Conservation (phyloP, 1,139 yeast genomes). For the Nakaseomyces bracarensis region DNA sequence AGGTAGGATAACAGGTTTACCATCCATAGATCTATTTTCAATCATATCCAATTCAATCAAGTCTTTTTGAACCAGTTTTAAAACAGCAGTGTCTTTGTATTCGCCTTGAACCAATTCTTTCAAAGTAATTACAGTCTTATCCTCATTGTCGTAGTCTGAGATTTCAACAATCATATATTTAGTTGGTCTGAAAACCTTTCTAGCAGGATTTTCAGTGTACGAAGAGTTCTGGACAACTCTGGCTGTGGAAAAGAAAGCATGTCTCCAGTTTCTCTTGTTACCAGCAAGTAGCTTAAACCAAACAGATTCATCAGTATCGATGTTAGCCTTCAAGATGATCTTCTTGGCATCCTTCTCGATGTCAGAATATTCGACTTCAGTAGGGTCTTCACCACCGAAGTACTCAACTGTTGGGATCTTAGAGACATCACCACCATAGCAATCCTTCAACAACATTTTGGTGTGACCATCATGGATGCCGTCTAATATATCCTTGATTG, state of each 20-base stretch:
- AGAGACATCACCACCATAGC: constrained; percentile 60
- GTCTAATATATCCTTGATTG: constrained; percentile 84
- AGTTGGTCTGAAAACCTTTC: constrained; percentile 71
- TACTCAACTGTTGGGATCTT: constrained; percentile 82
- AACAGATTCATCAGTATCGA: constrained; percentile 43
- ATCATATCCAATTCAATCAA: constrained; percentile 62
- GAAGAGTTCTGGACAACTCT: constrained; percentile 79
- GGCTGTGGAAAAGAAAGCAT: constrained; percentile 73
- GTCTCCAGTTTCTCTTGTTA: constrained; percentile 72
- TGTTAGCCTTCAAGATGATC: constrained; percentile 40
- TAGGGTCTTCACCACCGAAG: constrained; percentile 61
- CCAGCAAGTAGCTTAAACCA: constrained; percentile 89
- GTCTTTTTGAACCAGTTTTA: constrained; percentile 41
- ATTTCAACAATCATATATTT: constrained; percentile 51
- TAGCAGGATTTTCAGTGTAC: constrained; percentile 72
- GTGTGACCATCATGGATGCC: constrained; percentile 87
- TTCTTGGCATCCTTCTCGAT: constrained; percentile 33
- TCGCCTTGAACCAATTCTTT: constrained; percentile 69
- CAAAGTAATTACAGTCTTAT: constrained; percentile 55
- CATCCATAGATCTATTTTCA: constrained; percentile 83
- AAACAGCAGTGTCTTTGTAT: constrained; percentile 57
- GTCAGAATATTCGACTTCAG: constrained; percentile 28
- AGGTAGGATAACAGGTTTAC: constrained; percentile 62
- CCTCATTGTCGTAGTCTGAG: constrained; percentile 40
- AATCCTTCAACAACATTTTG: constrained; percentile 54